Percentiles rank a stretch among this genome's conserved stretches.
phyloP scores from a whole-genome alignment of 352 stramenopile species.

The Blastocystis sp. region DNA sequence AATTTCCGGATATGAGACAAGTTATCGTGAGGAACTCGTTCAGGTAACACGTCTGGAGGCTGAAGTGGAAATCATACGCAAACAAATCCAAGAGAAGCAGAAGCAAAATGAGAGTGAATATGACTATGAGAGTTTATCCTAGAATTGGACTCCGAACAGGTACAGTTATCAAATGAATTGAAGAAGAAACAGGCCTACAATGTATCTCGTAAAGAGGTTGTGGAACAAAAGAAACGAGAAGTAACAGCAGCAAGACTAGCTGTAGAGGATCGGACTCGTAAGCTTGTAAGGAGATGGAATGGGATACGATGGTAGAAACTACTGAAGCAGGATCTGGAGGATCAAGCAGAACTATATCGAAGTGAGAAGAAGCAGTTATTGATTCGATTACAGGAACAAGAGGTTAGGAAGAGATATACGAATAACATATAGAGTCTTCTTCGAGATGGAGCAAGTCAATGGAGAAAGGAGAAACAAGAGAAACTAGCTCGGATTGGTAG shows the following conservation, averaged over 20 bases:
- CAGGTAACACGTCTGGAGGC: not conserved
- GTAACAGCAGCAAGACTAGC: not conserved
- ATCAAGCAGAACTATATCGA: conserved; percentile 56
- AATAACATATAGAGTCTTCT: conserved; percentile 23
- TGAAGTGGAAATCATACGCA: not conserved
- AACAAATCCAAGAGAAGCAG: not conserved
- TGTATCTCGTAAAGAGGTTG: not conserved
- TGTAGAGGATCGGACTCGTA: not conserved
- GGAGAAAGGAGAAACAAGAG: conserved; percentile 11
- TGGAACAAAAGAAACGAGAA: conserved; percentile 63
- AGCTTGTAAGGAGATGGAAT: not conserved
- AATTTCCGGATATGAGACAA: not conserved
- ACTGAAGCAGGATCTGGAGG: conserved; percentile 63
- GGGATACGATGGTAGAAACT: conserved; percentile 28
- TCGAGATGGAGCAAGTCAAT: not conserved
- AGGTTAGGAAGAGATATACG: not conserved
- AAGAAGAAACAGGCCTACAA: not conserved
- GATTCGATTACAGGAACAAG: conserved; percentile 6
- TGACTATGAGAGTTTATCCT: not conserved
- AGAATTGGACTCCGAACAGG: not conserved
- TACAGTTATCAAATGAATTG: no score
- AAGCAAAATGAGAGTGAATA: not conserved
- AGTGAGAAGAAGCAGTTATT: conserved; percentile 55
- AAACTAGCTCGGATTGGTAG: conserved; percentile 31
- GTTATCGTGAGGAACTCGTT: not conserved